Evolutionary conservation across 768 basidiomycete genomes (phyloP).

Genomic region (Boletus barrowsii): DNA sequence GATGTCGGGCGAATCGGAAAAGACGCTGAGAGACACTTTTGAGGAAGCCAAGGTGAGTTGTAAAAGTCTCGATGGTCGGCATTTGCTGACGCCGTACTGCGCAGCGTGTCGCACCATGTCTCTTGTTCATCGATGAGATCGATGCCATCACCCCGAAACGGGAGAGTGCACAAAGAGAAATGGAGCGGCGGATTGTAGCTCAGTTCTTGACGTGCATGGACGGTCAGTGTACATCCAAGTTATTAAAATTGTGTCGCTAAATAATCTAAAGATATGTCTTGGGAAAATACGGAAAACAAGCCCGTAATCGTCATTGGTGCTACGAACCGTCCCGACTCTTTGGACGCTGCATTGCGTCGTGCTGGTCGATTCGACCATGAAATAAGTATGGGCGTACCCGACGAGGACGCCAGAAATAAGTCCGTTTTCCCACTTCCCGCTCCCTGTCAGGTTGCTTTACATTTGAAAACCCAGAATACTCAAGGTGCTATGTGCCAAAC

Average conservation of each 20-base stretch:
- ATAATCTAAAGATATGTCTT: conserved; percentile 78
- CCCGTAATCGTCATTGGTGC: conserved; percentile 95
- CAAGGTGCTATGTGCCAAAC: conserved; percentile 76
- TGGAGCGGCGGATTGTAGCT: conserved; percentile 96
- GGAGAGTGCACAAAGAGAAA: conserved; percentile 96
- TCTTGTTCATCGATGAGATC: conserved; percentile 97
- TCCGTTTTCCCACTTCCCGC: conserved; percentile 35
- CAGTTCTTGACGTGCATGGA: conserved; percentile 99
- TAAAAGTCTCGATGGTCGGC: not conserved
- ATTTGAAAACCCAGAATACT: conserved; percentile 61
- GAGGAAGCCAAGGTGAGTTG: conserved; percentile 85
- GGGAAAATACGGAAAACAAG: conserved; percentile 91
- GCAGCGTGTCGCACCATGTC: conserved; percentile 85
- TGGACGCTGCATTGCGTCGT: conserved; percentile 89
- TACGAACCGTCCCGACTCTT: conserved; percentile 92
- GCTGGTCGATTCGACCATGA: conserved; percentile 97
- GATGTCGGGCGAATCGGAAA: conserved; percentile 98
- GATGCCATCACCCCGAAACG: conserved; percentile 97
- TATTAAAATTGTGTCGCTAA: not conserved
- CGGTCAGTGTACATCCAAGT: conserved; percentile 48
- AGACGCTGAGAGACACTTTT: conserved; percentile 92
- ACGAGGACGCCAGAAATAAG: conserved; percentile 87
- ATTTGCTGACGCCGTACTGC: not conserved
- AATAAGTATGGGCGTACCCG: conserved; percentile 96
- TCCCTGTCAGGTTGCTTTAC: not conserved